Conservation (phyloP, 345 rosid species). For the Hibiscus syriacus region DNA sequence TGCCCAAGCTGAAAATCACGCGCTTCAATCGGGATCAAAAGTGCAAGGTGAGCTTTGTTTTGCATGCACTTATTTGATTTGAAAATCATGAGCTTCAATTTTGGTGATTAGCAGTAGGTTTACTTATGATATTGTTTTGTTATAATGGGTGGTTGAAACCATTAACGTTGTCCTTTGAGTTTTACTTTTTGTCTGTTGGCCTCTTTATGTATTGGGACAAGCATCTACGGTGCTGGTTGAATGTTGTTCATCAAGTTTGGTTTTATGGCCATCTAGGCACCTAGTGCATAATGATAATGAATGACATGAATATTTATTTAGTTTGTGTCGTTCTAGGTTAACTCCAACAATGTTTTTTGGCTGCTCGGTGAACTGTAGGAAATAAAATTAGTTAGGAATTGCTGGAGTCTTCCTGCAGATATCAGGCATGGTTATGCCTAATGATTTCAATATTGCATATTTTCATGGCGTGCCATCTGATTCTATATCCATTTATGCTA, state of each 20-base stretch:
- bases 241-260: neutral
- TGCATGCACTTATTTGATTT: neutral
- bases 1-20: conserved; percentile 30
- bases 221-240: neutral
- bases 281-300: conserved; percentile 2
- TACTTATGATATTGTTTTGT: neutral
- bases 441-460: neutral
- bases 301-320: neutral
- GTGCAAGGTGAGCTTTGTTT: conserved; percentile 27
- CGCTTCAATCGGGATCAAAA: conserved; percentile 28
- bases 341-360: neutral
- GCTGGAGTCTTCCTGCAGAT: neutral
- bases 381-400: neutral
- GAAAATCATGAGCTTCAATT: no score
- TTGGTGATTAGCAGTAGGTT: neutral
- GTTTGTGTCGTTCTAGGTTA: neutral
- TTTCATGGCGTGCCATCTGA: neutral
- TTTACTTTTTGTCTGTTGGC: neutral
- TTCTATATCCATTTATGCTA: neutral
- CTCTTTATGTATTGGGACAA: neutral
- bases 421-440: neutral
- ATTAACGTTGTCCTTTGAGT: neutral
- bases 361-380: neutral
- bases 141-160: neutral
- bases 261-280: neutral